Percentiles rank a stretch among this genome's conserved stretches.
Conservation (phyloP, 257 asterid species). For the Solanum sitiens region DNA sequence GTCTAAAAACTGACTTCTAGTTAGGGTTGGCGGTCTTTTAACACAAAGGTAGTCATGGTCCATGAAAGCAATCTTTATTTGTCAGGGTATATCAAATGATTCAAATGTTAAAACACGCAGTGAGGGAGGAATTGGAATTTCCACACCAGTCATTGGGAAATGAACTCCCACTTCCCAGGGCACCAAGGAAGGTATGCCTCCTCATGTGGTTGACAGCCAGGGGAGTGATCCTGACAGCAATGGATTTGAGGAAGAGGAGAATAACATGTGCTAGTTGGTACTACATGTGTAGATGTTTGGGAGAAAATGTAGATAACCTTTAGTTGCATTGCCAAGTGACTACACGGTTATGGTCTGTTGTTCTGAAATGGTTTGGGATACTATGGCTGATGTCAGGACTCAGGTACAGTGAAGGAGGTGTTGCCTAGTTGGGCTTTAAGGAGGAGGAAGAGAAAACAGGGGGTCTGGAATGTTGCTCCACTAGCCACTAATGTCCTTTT, state of each 20-base stretch:
- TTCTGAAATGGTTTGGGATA: background rate
- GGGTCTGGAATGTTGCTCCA: background rate
- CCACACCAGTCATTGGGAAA: background rate
- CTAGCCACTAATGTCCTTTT: background rate
- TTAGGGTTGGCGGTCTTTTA: background rate
- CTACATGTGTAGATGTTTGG: background rate
- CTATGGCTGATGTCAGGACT: background rate
- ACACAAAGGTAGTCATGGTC: background rate
- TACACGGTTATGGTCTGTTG: background rate
- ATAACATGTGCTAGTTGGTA: background rate
- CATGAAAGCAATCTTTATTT: background rate
- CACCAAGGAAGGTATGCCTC: background rate
- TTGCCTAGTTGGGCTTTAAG: background rate
- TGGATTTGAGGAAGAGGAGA: background rate
- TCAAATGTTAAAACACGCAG: background rate
- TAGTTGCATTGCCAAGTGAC: background rate
- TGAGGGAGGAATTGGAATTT: background rate
- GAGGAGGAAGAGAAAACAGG: background rate
- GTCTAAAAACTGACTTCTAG: background rate
- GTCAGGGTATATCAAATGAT: background rate
- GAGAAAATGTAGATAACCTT: background rate
- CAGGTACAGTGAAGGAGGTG: background rate
- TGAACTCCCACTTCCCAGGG: background rate
- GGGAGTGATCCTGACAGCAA: background rate
- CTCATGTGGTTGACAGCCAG: background rate